Base-by-base conservation (phyloP, 345 rosid species). In the Abelmoschus esculentus region DNA sequence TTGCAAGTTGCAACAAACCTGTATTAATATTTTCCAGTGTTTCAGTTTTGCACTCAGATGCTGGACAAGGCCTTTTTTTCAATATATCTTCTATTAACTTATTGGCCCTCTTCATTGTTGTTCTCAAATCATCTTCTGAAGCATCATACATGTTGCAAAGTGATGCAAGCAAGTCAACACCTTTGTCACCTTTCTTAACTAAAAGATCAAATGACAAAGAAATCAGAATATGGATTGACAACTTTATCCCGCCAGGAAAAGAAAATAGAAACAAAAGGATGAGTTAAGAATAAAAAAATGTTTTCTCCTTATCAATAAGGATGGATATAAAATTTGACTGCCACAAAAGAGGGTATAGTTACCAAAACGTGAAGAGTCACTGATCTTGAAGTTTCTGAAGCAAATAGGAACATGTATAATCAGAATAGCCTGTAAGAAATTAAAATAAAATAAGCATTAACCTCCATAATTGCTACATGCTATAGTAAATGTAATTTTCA, bases 121-220 rank as follows among this genome's bases (percentile, higher is more conserved):
- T 80, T 84, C 78, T 86, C 81, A 93, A 77, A 70, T 88, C 96
- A 69, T 89, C 95, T 78, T 93, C 93, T 5, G 96, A 88, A 26
- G 95, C 85, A 58, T 87, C 91, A 77, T 89, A 83, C 61, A 76
- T 83, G 70, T 88, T 79, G 87, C 96, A 88, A 62, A 93, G 96
- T 72, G 97, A 91, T 42, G 90, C 93, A 76, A 89, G 81, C 81
- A 91, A 81, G 81, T 93, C 93, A 55, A 91, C 80, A 54, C 87
- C 92, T 75, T 85, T 88, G 74, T 83, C 87, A 50, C 84, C 85
- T 82, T 85, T 91, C 83, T 70, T 89, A 60, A 83, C 99, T 93
- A 86, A 78, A 76, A 61, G 76, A 73, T 63, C 72, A 73, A 69
- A 64, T 31, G 65, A 10, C 5, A 63, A 67, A 65, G 10, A 58